Evolutionary conservation across 1,284 basidiomycete genomes (phyloP), one percentile per base, ranked within the genome.

Genomic region (Phenoliferia sp.): DNA sequence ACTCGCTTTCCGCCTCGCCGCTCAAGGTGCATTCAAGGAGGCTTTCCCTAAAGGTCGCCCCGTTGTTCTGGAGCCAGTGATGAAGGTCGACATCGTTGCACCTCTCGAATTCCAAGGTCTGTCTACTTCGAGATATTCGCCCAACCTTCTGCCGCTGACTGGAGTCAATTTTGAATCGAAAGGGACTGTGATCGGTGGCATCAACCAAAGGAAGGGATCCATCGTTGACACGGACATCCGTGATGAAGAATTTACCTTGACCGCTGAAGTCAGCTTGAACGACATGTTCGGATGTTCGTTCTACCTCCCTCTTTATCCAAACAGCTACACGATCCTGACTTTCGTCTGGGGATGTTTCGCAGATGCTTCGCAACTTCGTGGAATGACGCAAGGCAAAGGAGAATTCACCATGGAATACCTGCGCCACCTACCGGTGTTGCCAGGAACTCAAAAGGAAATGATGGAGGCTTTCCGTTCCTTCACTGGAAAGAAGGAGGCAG

Each of bases 71-170:
- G 96, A 99, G 79, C 96, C 96, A 29, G 90, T 97, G 80, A 99
- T 99, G 96, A 91, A 87, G 19, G 96, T 99, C 60, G 96, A 99
- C 78, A 92, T 99, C 29, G 88, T 97, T 55, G 94, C 95, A 0
- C 96, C 96, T 2, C 84, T 87, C 50, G 96, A 99, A 78, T 99
- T 97, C 85, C 96, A 99, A 79, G 95, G 94, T 84, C 29, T 16
- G 22, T 17, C 31, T 26, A 16, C 60, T 31, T n/a, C n/a, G n/a
- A n/a, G n/a, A n/a, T n/a, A n/a, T n/a, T n/a, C n/a, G n/a, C n/a
- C n/a, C n/a, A n/a, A n/a, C n/a, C n/a, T 28, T 29, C 54, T 3
- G 5, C 28, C 26, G 15, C n/a, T 15, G 26, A 29, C 22, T 7
- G 16, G n/a, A 32, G 17, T 26, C 57, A 7, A n/a, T 12, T 55